A percentile compares a stretch with the other conserved stretches of the same genome.
These are phyloP conservation scores for Annulohypoxylon moriforme DNA, from an alignment of 495 filamentous ascomycete species.

Conservation along the genomic window DNA sequence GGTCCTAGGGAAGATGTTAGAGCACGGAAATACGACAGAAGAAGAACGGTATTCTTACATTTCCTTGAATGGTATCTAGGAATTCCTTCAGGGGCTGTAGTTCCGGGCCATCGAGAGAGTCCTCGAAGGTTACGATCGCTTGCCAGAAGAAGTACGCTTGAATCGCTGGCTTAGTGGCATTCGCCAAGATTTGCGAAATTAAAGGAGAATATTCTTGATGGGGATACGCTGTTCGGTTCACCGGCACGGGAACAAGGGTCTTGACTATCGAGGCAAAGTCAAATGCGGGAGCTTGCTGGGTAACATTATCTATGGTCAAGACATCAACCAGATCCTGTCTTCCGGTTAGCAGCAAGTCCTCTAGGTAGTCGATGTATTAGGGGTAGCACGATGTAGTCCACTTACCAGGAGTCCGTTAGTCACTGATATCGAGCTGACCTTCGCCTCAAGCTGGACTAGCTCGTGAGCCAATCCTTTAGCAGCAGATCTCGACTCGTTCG, in stretches of 20 bases:
- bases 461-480: constrained; percentile 10
- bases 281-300: constrained; percentile 21
- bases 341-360: neutral
- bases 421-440: neutral
- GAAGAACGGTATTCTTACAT: constrained; percentile 34
- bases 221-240: constrained; percentile 18
- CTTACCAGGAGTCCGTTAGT: neutral
- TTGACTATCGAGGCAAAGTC: constrained; percentile 19
- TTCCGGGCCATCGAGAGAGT: constrained; percentile 64
- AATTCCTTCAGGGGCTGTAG: constrained; percentile 68
- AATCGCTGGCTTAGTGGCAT: constrained; percentile 7
- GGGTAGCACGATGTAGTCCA: neutral
- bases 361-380: neutral
- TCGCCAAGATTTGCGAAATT: constrained; percentile 15
- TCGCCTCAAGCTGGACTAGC: constrained; percentile 13
- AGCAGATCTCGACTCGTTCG: constrained; percentile 8
- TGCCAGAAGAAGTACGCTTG: constrained; percentile 29
- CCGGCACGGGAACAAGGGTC: constrained; percentile 6
- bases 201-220: constrained; percentile 15
- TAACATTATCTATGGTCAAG: constrained; percentile 4
- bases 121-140: constrained; percentile 21
- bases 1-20: constrained; percentile 46
- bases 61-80: constrained; percentile 47
- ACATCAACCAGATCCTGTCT: neutral
- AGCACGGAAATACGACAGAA: neutral